A percentile compares a stretch with the other conserved stretches of the same genome.
Evolutionary conservation across 2,329 filamentous ascomycete species (phyloP).

Genomic region (Verticillium longisporum): DNA sequence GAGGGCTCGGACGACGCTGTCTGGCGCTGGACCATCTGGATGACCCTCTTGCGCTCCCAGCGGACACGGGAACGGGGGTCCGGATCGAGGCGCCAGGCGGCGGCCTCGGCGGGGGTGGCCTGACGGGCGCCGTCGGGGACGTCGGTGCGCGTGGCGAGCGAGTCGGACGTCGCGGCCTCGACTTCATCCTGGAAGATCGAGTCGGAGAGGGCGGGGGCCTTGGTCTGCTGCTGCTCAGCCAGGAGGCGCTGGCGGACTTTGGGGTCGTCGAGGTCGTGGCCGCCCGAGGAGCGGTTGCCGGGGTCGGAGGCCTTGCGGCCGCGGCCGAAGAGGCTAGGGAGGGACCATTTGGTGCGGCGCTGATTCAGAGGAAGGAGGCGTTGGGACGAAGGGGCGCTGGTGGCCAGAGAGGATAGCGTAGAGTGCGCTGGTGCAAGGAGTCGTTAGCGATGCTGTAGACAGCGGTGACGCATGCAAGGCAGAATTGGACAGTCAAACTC

Average conservation of each 20-base stretch:
- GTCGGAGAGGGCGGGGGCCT: conserved; percentile 38
- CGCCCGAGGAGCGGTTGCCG: conserved; percentile 20
- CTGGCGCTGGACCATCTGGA: conserved; percentile 63
- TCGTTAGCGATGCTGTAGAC: neutral
- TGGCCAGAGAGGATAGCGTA: neutral
- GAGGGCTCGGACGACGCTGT: conserved; percentile 47
- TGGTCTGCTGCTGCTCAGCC: conserved; percentile 19
- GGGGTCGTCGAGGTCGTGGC: conserved; percentile 34
- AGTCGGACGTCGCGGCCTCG: conserved; percentile 16
- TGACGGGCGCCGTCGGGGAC: conserved; percentile 12
- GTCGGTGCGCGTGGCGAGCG: conserved; percentile 4
- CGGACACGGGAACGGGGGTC: conserved; percentile 62
- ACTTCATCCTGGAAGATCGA: conserved; percentile 59
- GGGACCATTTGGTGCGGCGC: conserved; percentile 35
- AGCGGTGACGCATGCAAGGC: neutral
- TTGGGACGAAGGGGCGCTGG: neutral
- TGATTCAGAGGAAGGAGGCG: conserved; percentile 21
- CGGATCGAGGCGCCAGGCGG: conserved; percentile 65
- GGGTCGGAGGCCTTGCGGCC: conserved; percentile 11
- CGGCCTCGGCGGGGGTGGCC: conserved; percentile 33
- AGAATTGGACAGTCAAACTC: neutral
- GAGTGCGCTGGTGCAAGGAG: neutral
- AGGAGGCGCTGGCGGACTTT: conserved; percentile 34
- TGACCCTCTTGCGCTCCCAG: conserved; percentile 81
- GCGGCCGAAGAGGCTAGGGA: conserved; percentile 27